Evolutionary conservation across 179 eudicot genomes (phyloP), one percentile per base, ranked within the genome.

Genomic region (Actinidia chinensis): DNA sequence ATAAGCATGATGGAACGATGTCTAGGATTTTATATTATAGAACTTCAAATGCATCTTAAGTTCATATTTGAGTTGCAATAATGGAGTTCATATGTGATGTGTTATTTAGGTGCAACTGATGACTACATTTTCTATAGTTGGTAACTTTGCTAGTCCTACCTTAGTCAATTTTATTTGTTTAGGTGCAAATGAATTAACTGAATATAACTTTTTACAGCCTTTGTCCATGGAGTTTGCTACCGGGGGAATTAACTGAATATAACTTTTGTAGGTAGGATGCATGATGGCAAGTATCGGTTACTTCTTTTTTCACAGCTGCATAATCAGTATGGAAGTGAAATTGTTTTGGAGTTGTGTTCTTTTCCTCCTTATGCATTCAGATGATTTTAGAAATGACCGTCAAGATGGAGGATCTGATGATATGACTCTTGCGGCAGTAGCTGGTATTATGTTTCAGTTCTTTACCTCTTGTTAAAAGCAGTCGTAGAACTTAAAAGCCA

Each of bases 201-300:
- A 47, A 48, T 4, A 0, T 47, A 40, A 12, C 23, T 70, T 70
- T 70, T 70, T 8, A 79, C 90, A 95, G 99, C 98, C 99, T 79
- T 95, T 98, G 85, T 95, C 99, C 1, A 95, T 95, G 98, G 99
- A 97, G 72, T 95, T 95, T 79, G 99, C 99, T 69, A 95, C 99
- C 72, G 99, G 99, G 98, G 48, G 87, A 74, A 83, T 93, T 96
- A 76, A 98, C n/a, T n/a, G n/a, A n/a, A 95, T 96, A 76, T 95
- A 92, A 86, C 93, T 95, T 85, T 78, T 93, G 81, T 95, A 98
- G 98, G 99, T n/a, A 84, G 98, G 99, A 42, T 95, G 98, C 90
- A 93, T 95, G 99, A 95, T 95, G 99, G 98, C 88, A 85, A 89
- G 90, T 81, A 61, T 60, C 78, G 58, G 52, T 15, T 79, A 76